Percentiles rank a stretch among this genome's conserved stretches.
Conservation (phyloP, 148 eudicot species). For the Vaccinium darrowii region DNA sequence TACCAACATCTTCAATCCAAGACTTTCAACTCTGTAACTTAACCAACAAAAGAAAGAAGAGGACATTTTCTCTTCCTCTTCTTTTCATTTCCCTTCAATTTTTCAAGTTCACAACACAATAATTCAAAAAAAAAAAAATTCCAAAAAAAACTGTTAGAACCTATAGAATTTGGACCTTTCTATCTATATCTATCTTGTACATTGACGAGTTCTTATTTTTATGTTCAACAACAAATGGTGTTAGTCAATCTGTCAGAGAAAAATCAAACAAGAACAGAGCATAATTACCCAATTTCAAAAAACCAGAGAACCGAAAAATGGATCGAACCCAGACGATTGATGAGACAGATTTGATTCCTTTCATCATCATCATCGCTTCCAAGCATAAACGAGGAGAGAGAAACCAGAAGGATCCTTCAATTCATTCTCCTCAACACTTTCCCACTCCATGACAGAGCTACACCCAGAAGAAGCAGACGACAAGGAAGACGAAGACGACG, state of each 20-base stretch:
- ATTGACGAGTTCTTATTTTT: constrained; percentile 6
- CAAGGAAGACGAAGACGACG: constrained; percentile 47
- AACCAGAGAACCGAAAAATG: not conserved
- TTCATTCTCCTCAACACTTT: constrained; percentile 73
- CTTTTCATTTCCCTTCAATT: not conserved
- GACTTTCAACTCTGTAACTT: not conserved
- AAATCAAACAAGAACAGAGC: no score
- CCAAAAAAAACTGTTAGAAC: not conserved
- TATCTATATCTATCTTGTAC: not conserved
- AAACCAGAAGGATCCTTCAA: constrained; percentile 72
- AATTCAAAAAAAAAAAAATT: not conserved
- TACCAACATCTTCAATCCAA: not conserved
- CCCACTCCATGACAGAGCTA: constrained; percentile 86
- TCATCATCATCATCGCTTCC: constrained; percentile 45
- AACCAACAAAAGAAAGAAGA: not conserved
- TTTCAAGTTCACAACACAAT: not conserved
- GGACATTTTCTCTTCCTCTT: not conserved
- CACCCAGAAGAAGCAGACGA: constrained; percentile 70
- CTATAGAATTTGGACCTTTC: not conserved
- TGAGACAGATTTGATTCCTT: not conserved
- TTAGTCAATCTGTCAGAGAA: not conserved
- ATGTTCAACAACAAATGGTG: constrained; percentile 26
- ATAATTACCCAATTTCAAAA: no score
- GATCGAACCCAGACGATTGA: not conserved
- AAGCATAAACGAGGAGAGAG: constrained; percentile 78